phyloP scores from a whole-genome alignment of 1,284 basidiomycete species.

The Leccinum solheimii region DNA sequence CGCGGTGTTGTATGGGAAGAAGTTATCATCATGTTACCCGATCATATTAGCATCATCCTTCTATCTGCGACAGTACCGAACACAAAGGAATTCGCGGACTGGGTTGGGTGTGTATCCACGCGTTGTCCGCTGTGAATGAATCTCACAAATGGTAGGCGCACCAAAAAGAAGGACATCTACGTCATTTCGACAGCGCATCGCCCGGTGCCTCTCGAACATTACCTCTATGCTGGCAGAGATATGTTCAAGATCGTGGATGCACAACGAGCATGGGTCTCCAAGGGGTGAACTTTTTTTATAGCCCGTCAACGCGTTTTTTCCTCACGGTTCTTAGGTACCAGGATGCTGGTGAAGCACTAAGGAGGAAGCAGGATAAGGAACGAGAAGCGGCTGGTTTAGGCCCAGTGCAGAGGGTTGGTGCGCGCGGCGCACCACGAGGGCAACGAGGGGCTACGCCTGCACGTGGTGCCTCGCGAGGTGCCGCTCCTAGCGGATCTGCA shows the following conservation, averaged over 20 bases:
- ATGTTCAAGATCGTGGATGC: slow-evolving; percentile 92
- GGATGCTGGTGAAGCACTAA: slow-evolving; percentile 84
- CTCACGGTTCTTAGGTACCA: slow-evolving; percentile 63
- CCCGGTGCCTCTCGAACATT: slow-evolving; percentile 97
- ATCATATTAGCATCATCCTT: slow-evolving; percentile 95
- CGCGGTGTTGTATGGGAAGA: slow-evolving; percentile 99
- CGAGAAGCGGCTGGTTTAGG: slow-evolving; percentile 90
- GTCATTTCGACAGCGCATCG: slow-evolving; percentile 97
- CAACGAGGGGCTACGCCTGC: slow-evolving; percentile 42
- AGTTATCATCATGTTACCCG: slow-evolving; percentile 98
- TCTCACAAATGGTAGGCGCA: slow-evolving; percentile 61
- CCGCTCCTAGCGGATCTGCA: slow-evolving; percentile 38
- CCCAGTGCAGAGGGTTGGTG: slow-evolving; percentile 78
- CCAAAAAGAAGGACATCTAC: slow-evolving; percentile 99
- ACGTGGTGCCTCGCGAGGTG: slow-evolving; percentile 57
- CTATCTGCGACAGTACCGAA: slow-evolving; percentile 98
- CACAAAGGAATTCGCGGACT: slow-evolving; percentile 97
- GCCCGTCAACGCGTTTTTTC: background rate
- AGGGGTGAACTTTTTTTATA: slow-evolving; percentile 55
- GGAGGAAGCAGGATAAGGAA: slow-evolving; percentile 97
- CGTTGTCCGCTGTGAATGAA: slow-evolving; percentile 4
- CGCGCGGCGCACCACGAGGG: slow-evolving; percentile 70
- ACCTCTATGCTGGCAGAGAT: slow-evolving; percentile 91
- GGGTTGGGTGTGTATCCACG: slow-evolving; percentile 84
- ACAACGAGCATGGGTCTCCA: slow-evolving; percentile 71